A percentile compares a stretch with the other conserved stretches of the same genome.
phyloP scores from a whole-genome alignment of 2,329 filamentous ascomycete genomes.

The Phialophora chinensis region DNA sequence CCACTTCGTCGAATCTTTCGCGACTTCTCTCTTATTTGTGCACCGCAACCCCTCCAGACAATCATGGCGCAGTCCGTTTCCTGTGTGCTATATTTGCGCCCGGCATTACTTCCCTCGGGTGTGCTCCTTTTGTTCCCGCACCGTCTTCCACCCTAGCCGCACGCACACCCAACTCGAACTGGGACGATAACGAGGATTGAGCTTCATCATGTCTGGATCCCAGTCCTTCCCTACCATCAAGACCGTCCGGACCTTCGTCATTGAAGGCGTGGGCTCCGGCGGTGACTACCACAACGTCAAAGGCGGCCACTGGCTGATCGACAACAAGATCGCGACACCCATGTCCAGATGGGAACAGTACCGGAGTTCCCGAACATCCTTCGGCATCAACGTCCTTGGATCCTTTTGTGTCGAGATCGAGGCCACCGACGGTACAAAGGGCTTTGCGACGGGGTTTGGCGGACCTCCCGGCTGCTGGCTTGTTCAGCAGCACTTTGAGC shows the following conservation, averaged over 20 bases:
- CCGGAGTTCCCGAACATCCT: conserved; percentile 83
- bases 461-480: conserved; percentile 94
- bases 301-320: conserved; percentile 76
- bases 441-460: conserved; percentile 92
- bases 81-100: conserved; percentile 3
- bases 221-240: conserved; percentile 53
- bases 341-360: conserved; percentile 91
- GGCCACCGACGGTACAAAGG: conserved; percentile 86
- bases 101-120: not conserved
- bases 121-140: not conserved
- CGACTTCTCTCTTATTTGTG: conserved; percentile 24
- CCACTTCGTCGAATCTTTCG: conserved; percentile 3
- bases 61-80: conserved; percentile 9
- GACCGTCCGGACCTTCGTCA: conserved; percentile 53
- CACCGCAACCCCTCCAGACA: conserved; percentile 13
- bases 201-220: conserved; percentile 27
- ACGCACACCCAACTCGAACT: not conserved
- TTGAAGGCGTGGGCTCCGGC: conserved; percentile 55
- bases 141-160: conserved; percentile 1
- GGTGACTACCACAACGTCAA: conserved; percentile 80
- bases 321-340: conserved; percentile 88
- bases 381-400: conserved; percentile 94
- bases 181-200: not conserved
- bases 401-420: conserved; percentile 92
- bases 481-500: conserved; percentile 88